Conservation (phyloP, 768 basidiomycete genomes). For the Paxillus ammoniavirescens region DNA sequence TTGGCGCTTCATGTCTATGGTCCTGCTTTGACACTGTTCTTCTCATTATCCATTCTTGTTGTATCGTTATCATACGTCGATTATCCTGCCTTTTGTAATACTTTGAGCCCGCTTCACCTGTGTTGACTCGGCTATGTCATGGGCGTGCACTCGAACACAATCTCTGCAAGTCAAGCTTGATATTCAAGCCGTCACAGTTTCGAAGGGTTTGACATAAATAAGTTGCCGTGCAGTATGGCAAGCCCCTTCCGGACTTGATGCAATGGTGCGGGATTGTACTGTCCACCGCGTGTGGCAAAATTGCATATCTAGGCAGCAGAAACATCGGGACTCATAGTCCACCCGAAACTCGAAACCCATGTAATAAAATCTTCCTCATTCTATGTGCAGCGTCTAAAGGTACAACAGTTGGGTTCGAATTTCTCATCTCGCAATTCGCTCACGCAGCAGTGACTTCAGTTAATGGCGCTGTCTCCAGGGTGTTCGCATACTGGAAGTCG, state of each 20-base stretch:
- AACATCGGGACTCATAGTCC: too few species aligned
- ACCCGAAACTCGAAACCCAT: not conserved
- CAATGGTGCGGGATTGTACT: too few species aligned
- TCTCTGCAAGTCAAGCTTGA: too few species aligned
- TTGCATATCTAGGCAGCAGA: too few species aligned
- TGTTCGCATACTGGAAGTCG: conserved; percentile 77
- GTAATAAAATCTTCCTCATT: not conserved
- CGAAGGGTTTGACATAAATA: too few species aligned
- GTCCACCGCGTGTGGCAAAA: too few species aligned
- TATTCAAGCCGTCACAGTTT: too few species aligned
- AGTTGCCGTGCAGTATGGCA: too few species aligned
- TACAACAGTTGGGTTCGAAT: not conserved
- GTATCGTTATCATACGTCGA: not conserved
- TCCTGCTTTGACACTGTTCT: not conserved
- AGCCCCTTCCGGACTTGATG: too few species aligned
- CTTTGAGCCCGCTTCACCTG: not conserved
- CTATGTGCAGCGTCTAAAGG: not conserved
- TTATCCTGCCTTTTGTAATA: not conserved
- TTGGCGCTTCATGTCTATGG: not conserved
- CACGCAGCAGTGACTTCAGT: conserved; percentile 14
- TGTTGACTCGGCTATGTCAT: not conserved
- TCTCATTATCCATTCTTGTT: not conserved
- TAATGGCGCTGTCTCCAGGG: conserved; percentile 29
- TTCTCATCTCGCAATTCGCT: not conserved
- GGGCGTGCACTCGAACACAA: not conserved